Conservation (phyloP, 148 eudicot genomes). For the Cornus controversa region DNA sequence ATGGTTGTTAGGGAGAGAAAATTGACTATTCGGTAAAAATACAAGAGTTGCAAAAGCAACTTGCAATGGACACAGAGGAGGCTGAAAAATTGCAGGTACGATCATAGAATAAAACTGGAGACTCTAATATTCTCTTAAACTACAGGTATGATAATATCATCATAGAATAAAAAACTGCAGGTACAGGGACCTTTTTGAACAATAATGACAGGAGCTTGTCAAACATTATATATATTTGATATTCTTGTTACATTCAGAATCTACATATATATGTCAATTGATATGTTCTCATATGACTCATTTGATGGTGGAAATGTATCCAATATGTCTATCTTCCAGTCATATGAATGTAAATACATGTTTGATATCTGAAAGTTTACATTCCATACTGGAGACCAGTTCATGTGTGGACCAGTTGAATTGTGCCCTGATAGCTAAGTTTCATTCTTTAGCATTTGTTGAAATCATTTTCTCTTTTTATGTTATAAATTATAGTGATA, state of each 20-base stretch:
- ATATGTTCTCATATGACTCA: background rate
- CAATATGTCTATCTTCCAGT: background rate
- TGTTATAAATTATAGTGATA: background rate
- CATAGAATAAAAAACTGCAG: background rate
- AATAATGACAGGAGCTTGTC: background rate
- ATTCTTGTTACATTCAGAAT: background rate
- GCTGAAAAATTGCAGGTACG: slow-evolving; percentile 86
- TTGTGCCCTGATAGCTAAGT: background rate
- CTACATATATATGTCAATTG: background rate
- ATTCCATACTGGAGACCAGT: background rate
- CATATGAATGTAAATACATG: background rate
- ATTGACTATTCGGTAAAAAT: slow-evolving; percentile 89
- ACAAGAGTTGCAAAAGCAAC: slow-evolving; percentile 95
- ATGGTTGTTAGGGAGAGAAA: slow-evolving; percentile 64
- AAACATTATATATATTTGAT: background rate
- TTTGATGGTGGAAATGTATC: background rate
- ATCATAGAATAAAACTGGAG: background rate
- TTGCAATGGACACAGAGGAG: slow-evolving; percentile 84
- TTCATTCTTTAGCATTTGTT: no score
- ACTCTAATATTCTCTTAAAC: background rate
- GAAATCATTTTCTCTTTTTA: background rate
- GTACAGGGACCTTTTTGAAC: background rate
- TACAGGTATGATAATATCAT: no score
- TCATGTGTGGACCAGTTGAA: slow-evolving; percentile 1
- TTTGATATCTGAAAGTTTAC: background rate